Base-by-base conservation (phyloP, 2,329 filamentous ascomycete species). In the Periconia sp. region DNA sequence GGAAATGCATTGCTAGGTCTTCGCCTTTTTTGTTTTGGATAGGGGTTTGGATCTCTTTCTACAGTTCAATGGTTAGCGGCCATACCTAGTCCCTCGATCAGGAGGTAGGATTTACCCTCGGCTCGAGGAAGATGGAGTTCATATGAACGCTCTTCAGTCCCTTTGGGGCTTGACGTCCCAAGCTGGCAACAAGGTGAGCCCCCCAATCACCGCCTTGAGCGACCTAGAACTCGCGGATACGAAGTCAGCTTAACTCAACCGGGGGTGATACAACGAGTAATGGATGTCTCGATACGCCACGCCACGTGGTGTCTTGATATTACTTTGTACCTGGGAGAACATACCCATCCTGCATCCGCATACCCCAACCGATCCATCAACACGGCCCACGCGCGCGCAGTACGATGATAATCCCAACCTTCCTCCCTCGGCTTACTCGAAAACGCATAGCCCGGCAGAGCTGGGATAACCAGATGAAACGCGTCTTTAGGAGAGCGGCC, bases 351-450 rank as follows among this genome's bases (percentile, higher is more conserved):
- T 35, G 23, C 87, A 73, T 83, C 73, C 9, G 77, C 60, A 65
- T 88, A 90, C 0, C 86, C 86, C 13, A 90, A 77, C 14, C 79
- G 78, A 6, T 82, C 69, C 87, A 90, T 90, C 13, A 90, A 72
- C 57, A 84, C 85, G 66, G 90, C 82, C 59, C 83, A 74, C 1
- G 79, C 78, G 66, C 89, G 83, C 1, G 84, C 84, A 60, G 86
- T 85, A 57, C 86, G 81, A 31, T 74, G 74, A 35, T 82, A 57
- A 8, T 75, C 78, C 55, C 87, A 87, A 1, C 84, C 84, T 59
- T 70, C 74, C 70, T 82, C 74, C 54, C 72, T 75, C 14, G 77
- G 64, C 2, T 73, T 75, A 15, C 74, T 66, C 14, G 76, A 79
- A 66, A 82, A 82, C 23, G 76, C 79, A 59, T 77, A 82, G 55